These are phyloP conservation scores for Sporothrix luriei DNA, from an alignment of 2,329 filamentous ascomycete species.

Conservation along the genomic window DNA sequence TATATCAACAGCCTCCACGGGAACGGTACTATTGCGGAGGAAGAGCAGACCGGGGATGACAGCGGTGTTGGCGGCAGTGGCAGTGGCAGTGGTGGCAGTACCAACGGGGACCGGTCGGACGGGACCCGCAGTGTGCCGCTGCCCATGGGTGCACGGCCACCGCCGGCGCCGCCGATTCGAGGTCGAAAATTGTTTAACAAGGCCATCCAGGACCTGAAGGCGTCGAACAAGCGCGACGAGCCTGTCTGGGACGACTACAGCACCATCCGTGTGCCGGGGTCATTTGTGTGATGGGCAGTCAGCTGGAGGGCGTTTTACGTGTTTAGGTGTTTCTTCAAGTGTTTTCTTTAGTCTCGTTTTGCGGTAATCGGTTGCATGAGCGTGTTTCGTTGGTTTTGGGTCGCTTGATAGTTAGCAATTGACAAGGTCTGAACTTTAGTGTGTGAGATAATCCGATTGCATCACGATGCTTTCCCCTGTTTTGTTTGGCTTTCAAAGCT, in stretches of 20 bases:
- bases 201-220: conserved; percentile 32
- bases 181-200: conserved; percentile 34
- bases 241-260: conserved; percentile 27
- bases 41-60: background rate
- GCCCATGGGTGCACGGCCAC: background rate
- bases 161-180: background rate
- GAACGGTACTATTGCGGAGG: conserved; percentile 5
- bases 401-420: conserved; percentile 9
- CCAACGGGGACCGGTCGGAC: background rate
- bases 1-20: conserved; percentile 4
- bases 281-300: conserved; percentile 16
- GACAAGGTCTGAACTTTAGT: background rate
- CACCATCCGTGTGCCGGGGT: conserved; percentile 30
- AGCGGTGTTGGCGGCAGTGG: no score
- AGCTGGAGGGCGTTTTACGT: background rate
- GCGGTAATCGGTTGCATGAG: conserved; percentile 12
- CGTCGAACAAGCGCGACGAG: background rate
- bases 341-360: background rate
- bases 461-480: background rate
- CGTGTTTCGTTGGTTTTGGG: background rate
- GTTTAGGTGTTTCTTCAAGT: background rate
- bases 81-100: background rate
- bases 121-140: conserved; percentile 5
- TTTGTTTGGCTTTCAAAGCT: background rate
- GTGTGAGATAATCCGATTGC: no score